A percentile compares a stretch with the other conserved stretches of the same genome.
Conservation (phyloP, 192 early-diverging fungal genomes). For the Gigaspora rosea region DNA sequence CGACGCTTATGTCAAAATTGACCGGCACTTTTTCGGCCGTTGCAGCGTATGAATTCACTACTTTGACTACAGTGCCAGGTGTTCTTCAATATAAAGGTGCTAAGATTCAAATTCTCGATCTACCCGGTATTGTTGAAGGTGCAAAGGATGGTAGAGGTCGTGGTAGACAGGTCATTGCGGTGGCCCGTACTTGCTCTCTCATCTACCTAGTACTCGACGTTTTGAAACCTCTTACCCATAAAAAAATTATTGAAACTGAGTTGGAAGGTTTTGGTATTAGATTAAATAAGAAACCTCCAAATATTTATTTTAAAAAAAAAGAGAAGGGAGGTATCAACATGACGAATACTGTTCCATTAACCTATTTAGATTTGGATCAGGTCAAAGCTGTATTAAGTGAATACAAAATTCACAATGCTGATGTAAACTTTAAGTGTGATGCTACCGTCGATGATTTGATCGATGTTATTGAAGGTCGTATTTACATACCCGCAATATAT, state of each 20-base stretch:
- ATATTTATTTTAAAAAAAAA: conserved; percentile 96
- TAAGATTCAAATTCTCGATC: conserved; percentile 97
- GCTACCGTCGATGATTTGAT: conserved; percentile 94
- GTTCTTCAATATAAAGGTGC: conserved; percentile 95
- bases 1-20: conserved; percentile 95
- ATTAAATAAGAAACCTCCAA: conserved; percentile 94
- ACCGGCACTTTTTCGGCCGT: conserved; percentile 97
- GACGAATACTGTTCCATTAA: conserved; percentile 89
- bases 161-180: conserved; percentile 90
- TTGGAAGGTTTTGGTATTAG: conserved; percentile 98
- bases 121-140: conserved; percentile 97
- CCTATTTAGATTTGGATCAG: conserved; percentile 82
- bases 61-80: conserved; percentile 98
- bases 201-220: conserved; percentile 98
- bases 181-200: conserved; percentile 95
- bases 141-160: conserved; percentile 99
- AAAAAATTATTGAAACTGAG: conserved; percentile 93
- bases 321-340: conserved; percentile 98
- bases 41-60: conserved; percentile 97
- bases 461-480: conserved; percentile 94
- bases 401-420: conserved; percentile 97
- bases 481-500: conserved; percentile 96
- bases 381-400: conserved; percentile 94
- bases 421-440: conserved; percentile 91
- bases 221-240: conserved; percentile 93